Evolutionary conservation across 2,329 filamentous ascomycete genomes (phyloP), one percentile per base, ranked within the genome.

Genomic region (Gremmenia infestans): DNA sequence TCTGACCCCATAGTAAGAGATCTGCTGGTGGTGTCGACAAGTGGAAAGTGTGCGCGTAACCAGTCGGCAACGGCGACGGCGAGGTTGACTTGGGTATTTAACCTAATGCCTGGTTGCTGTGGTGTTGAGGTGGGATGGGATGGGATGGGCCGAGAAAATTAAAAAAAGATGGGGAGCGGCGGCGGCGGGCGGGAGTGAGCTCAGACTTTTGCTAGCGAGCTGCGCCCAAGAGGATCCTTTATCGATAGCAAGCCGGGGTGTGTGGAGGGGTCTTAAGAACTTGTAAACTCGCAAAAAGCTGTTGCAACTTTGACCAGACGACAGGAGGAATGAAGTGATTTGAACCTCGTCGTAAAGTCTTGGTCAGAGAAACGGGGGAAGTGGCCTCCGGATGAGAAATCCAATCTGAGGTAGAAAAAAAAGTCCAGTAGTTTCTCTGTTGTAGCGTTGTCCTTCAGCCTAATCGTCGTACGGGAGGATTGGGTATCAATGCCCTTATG

Each of bases 401-500:
- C 37, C 23, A 25, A 49, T 40, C 48, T 15, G 50, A 22, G 28
- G 46, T 25, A 43, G 43, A 39, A 53, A 47, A 55, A 49, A 54
- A 52, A 52, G 43, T 17, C 43, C 39, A 47, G 48, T 28, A 25
- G 50, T 25, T 48, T 42, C 32, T 15, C 12, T 50, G 52, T 52
- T 61, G 56, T 59, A 58, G 60, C 60, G 60, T 58, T 62, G 61
- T 63, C 59, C 61, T 66, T 63, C 61, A 65, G 64, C 64, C 64
- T 66, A 61, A 66, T 62, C 58, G 60, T 62, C 59, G 60, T 52
- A 58, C 56, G 52, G 52, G 40, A 35, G 53, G 19, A 54, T 66
- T 66, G 64, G 64, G 64, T 65, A 66, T 57, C 62, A 66, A 66
- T 61, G 62, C 59, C 58, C 62, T 60, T 61, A 57, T 55, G 55